phyloP scores from a whole-genome alignment of 2,329 filamentous ascomycete species.

The Ophiostoma populinum region DNA sequence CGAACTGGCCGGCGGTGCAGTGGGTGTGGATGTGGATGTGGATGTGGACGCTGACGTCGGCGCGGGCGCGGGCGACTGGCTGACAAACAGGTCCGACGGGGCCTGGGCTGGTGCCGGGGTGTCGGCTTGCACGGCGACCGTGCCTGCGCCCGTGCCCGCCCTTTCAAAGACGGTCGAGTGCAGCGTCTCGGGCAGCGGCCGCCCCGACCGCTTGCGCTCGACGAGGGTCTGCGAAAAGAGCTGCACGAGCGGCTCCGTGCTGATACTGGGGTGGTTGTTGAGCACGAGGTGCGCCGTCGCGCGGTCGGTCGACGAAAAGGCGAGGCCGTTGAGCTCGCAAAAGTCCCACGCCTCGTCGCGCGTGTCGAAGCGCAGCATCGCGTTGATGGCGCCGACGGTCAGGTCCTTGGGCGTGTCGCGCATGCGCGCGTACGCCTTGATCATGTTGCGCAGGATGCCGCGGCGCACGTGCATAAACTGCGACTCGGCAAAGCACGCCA shows the following conservation, averaged over 20 bases:
- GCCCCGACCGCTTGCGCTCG: conserved; percentile 38
- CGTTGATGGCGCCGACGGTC: conserved; percentile 36
- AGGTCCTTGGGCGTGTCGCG: conserved; percentile 42
- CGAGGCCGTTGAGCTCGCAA: conserved; percentile 38
- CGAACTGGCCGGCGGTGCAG: too few species aligned
- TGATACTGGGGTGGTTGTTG: conserved; percentile 25
- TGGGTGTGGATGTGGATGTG: too few species aligned
- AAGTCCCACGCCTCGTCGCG: conserved; percentile 49
- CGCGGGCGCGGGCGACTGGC: conserved; percentile 2
- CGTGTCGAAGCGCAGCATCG: conserved; percentile 48
- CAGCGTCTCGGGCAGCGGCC: conserved; percentile 36
- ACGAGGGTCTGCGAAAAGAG: conserved; percentile 38
- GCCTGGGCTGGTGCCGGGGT: background rate
- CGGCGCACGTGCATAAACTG: conserved; percentile 45
- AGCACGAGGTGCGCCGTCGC: conserved; percentile 25
- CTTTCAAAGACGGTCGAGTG: conserved; percentile 35
- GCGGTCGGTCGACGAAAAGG: conserved; percentile 27
- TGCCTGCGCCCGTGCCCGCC: conserved; percentile 2
- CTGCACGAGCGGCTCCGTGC: conserved; percentile 32
- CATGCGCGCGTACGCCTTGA: conserved; percentile 36
- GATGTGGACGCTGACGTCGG: too few species aligned
- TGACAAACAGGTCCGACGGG: conserved; percentile 8
- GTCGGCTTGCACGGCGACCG: background rate
- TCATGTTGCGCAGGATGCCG: conserved; percentile 36
- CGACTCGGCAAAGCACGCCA: conserved; percentile 53